A percentile compares a stretch with the other conserved stretches of the same genome.
phyloP scores from a whole-genome alignment of 192 early-diverging fungal species.

The Lobulomyces angularis region DNA sequence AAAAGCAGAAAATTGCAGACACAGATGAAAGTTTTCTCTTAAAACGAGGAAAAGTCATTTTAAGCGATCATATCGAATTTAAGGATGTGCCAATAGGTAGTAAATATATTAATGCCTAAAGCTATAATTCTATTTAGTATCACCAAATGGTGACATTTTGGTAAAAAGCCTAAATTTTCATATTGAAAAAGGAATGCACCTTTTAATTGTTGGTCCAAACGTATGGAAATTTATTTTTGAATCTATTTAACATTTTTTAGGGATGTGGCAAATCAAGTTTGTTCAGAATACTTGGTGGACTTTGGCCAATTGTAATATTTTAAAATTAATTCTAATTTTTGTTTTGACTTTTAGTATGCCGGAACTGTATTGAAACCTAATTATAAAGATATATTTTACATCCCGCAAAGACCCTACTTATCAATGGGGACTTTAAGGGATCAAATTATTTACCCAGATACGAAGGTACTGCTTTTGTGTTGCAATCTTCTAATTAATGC shows the following conservation, averaged over 20 bases:
- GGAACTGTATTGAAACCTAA: conserved; percentile 61
- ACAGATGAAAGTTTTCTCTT: conserved; percentile 5
- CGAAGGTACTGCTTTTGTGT: too few relatives aligned
- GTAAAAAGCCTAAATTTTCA: too few relatives aligned
- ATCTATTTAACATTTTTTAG: not conserved
- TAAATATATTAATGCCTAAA: not conserved
- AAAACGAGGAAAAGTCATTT: not conserved
- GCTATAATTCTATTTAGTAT: too few relatives aligned
- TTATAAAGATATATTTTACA: conserved; percentile 77
- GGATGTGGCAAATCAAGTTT: not conserved
- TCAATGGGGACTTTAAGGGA: conserved; percentile 85
- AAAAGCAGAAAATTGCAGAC: conserved; percentile 11
- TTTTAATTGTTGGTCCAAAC: not conserved
- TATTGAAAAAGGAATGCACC: too few relatives aligned
- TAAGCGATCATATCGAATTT: not conserved
- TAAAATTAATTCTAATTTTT: conserved; percentile 8
- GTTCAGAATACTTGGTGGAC: too few relatives aligned
- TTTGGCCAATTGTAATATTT: too few relatives aligned
- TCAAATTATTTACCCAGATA: conserved; percentile 94
- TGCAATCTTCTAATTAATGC: too few relatives aligned
- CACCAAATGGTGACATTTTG: too few relatives aligned
- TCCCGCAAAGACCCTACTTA: conserved; percentile 84
- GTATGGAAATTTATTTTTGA: not conserved
- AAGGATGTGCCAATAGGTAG: not conserved
- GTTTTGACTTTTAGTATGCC: conserved; percentile 5